phyloP scores from a whole-genome alignment of 768 basidiomycete genomes.

The Dentipellis fragilis region DNA sequence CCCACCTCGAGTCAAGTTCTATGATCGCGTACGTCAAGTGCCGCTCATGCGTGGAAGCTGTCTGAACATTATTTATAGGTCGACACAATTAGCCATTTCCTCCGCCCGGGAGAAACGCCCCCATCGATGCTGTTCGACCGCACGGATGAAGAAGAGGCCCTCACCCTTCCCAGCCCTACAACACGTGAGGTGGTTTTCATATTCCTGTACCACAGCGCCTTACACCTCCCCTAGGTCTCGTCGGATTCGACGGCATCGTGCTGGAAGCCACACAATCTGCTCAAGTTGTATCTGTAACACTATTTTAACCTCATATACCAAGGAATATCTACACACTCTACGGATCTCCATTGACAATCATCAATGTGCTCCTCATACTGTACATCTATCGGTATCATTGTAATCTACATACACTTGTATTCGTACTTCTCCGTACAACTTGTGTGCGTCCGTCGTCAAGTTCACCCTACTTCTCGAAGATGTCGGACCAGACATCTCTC shows the following conservation, averaged over 20 bases:
- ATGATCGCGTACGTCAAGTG: conserved; percentile 43
- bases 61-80: conserved; percentile 34
- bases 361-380: background rate
- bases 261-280: conserved; percentile 72
- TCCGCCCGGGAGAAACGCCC: conserved; percentile 62
- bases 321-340: background rate
- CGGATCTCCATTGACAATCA: background rate
- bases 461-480: conserved; percentile 38
- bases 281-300: conserved; percentile 62
- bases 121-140: conserved; percentile 77
- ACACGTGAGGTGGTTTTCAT: conserved; percentile 42
- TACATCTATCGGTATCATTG: background rate
- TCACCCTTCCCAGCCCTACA: conserved; percentile 56
- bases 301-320: conserved; percentile 37
- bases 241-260: conserved; percentile 76
- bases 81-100: conserved; percentile 69
- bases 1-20: conserved; percentile 64
- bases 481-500: conserved; percentile 61
- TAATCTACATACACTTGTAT: background rate
- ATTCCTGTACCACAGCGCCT: conserved; percentile 7
- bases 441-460: background rate
- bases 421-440: background rate
- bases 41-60: background rate
- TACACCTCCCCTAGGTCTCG: conserved; percentile 29
- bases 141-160: conserved; percentile 63